Percentiles rank a stretch among this genome's conserved stretches.
Conservation (phyloP, 805 yeast genomes). For the Sugiyamaella valdiviana region DNA sequence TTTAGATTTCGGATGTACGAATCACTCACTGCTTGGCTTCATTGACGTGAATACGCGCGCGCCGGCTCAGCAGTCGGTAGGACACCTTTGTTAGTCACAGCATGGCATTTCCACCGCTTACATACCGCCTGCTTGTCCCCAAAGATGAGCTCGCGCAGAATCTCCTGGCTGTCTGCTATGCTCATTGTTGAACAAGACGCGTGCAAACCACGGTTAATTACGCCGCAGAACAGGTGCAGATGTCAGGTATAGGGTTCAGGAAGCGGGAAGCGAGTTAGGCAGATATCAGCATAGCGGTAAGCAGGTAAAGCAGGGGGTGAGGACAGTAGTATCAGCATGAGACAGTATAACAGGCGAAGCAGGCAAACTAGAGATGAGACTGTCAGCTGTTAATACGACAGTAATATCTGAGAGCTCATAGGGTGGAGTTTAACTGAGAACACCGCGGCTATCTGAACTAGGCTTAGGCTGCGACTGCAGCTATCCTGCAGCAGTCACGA, state of each 20-base stretch:
- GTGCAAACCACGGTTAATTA: not conserved
- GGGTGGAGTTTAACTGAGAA: no score
- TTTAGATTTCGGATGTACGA: not conserved
- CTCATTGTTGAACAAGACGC: not conserved
- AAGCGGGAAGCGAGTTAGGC: no score
- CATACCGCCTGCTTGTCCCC: slow-evolving; percentile 10
- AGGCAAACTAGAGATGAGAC: no score
- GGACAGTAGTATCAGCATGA: no score
- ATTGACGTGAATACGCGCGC: slow-evolving; percentile 15
- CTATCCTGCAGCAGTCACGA: no score
- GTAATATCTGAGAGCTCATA: no score
- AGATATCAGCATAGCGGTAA: no score
- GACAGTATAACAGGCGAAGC: no score
- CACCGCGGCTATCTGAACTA: no score
- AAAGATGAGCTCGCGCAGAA: slow-evolving; percentile 6
- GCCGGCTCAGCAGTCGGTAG: slow-evolving; percentile 18
- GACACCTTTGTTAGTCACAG: slow-evolving; percentile 9
- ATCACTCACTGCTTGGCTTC: slow-evolving; percentile 18
- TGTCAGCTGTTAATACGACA: no score
- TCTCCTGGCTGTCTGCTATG: slow-evolving; percentile 2
- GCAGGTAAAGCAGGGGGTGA: no score
- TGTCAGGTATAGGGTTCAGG: not conserved
- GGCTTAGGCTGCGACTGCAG: no score
- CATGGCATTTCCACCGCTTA: not conserved
- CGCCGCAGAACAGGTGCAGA: not conserved